Evolutionary conservation across 371 early-diverging fungal genomes (phyloP).

Genomic region (Haplosporangium sp.): DNA sequence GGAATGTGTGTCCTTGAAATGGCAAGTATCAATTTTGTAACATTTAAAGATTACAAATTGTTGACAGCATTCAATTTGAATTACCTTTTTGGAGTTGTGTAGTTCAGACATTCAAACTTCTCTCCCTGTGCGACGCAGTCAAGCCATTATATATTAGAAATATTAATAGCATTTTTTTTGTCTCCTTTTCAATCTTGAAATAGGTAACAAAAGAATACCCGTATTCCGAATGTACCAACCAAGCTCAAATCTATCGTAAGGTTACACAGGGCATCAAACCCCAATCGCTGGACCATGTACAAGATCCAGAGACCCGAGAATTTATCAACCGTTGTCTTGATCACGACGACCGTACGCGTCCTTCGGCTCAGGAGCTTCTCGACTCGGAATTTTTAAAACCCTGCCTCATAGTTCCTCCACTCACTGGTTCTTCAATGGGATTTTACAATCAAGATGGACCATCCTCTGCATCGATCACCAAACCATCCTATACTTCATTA

Average conservation of each 20-base stretch:
- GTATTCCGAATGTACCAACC: conserved; percentile 89
- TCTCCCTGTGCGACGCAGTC: neutral
- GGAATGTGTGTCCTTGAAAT: conserved; percentile 94
- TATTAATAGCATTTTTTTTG: conserved; percentile 1
- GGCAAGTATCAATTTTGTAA: conserved; percentile 56
- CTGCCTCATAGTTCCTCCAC: conserved; percentile 15
- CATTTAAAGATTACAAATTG: conserved; percentile 6
- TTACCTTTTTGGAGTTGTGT: neutral
- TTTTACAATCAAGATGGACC: conserved; percentile 23
- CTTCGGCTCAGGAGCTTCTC: conserved; percentile 55
- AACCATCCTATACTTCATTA: conserved; percentile 12
- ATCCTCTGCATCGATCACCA: conserved; percentile 17
- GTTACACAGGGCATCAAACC: conserved; percentile 87
- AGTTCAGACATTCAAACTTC: neutral
- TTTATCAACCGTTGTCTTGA: conserved; percentile 83
- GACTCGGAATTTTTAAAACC: conserved; percentile 54
- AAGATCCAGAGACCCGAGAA: conserved; percentile 76
- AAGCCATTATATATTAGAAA: neutral
- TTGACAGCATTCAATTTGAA: neutral
- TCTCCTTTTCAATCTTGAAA: neutral
- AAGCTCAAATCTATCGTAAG: conserved; percentile 88
- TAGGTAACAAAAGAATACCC: conserved; percentile 86
- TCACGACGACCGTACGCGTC: conserved; percentile 52
- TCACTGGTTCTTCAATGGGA: conserved; percentile 8
- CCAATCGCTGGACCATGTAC: conserved; percentile 76